A percentile compares a stretch with the other conserved stretches of the same genome.
phyloP scores from a whole-genome alignment of 139 green algal species.

The Tetraselmis chui region DNA sequence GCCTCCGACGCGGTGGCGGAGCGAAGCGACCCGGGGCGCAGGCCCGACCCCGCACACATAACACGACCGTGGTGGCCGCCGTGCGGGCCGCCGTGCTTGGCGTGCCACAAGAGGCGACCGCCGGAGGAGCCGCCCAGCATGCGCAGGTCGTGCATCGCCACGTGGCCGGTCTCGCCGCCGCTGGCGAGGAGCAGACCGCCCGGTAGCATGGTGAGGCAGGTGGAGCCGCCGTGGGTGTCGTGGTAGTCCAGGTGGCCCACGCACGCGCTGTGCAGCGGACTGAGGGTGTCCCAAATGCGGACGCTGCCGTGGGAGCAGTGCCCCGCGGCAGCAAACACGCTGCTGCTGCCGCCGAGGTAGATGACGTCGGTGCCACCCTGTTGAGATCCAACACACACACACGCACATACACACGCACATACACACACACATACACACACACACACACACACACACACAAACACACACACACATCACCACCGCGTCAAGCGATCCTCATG shows the following conservation, averaged over 20 bases:
- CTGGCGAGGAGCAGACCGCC: conserved; percentile 55
- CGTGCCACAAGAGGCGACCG: conserved; percentile 9
- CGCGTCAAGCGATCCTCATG: too few relatives aligned
- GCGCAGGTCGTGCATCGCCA: conserved; percentile 55
- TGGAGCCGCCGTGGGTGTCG: background rate
- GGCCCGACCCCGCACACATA: background rate
- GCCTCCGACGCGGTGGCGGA: background rate
- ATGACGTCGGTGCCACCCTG: conserved; percentile 47
- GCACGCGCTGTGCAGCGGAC: conserved; percentile 19
- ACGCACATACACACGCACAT: too few relatives aligned
- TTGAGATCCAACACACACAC: background rate
- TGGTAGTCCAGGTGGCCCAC: conserved; percentile 37
- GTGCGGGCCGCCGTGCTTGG: background rate
- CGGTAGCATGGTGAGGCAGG: conserved; percentile 9
- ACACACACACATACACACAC: too few relatives aligned
- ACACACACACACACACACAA: too few relatives aligned
- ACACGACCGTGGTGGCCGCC: background rate
- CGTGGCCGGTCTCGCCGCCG: conserved; percentile 45
- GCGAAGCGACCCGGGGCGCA: background rate
- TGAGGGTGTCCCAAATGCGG: conserved; percentile 59
- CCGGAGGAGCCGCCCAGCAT: conserved; percentile 36
- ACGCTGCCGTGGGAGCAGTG: conserved; percentile 42
- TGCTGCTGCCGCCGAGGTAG: conserved; percentile 58
- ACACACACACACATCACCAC: too few relatives aligned
- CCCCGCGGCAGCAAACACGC: conserved; percentile 53